phyloP scores from a whole-genome alignment of 257 asterid species.

The Solanum clarkiae region DNA sequence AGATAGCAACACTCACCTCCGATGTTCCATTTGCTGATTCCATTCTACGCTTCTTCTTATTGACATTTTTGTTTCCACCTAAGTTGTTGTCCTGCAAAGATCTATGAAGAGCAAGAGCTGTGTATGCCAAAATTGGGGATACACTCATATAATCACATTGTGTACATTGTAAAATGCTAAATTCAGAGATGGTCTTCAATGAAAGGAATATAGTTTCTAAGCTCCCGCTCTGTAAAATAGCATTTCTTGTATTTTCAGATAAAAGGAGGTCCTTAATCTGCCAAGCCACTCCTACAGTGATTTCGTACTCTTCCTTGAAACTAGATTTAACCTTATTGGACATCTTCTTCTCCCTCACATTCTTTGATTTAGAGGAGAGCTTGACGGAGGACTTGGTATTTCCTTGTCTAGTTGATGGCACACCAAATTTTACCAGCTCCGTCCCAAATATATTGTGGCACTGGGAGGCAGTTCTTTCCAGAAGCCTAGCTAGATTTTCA shows the following conservation, averaged over 20 bases:
- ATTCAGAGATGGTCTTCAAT: constrained; percentile 67
- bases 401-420: constrained; percentile 20
- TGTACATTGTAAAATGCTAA: constrained; percentile 55
- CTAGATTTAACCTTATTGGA: constrained; percentile 6
- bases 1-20: constrained; percentile 45
- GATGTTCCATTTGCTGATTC: constrained; percentile 9
- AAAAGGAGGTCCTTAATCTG: constrained; percentile 78
- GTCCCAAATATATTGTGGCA: constrained; percentile 35
- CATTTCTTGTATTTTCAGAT: constrained; percentile 46
- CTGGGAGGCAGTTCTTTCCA: constrained; percentile 51
- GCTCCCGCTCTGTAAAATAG: constrained; percentile 32
- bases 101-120: constrained; percentile 57
- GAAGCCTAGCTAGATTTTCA: constrained; percentile 40
- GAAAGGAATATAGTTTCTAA: constrained; percentile 39
- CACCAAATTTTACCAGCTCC: constrained; percentile 17
- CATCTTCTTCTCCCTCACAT: constrained; percentile 20
- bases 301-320: constrained; percentile 47
- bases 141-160: constrained; percentile 33
- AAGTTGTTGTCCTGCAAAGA: constrained; percentile 39
- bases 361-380: constrained; percentile 32
- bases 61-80: constrained; percentile 11
- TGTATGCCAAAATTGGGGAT: constrained; percentile 51
- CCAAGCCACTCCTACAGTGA: constrained; percentile 82
- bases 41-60: not conserved
- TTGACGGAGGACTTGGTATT: constrained; percentile 26